phyloP scores from a whole-genome alignment of 176 grass and related monocot species.

The Thalia dealbata region DNA sequence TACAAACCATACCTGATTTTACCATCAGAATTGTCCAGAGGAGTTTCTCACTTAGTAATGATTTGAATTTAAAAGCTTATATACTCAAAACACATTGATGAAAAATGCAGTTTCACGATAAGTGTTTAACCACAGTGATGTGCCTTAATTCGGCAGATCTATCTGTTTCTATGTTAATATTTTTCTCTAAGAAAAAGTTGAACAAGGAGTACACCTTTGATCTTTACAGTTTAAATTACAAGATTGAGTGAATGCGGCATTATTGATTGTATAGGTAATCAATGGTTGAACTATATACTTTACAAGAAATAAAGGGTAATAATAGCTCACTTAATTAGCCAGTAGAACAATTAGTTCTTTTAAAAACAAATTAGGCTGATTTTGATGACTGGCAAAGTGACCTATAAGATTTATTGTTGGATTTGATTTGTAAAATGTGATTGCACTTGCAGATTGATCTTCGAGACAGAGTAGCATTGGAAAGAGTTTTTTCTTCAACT shows the following conservation, averaged over 20 bases:
- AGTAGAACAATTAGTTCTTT: too few species aligned
- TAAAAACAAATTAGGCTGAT: too few species aligned
- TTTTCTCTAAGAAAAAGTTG: not conserved
- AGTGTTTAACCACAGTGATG: not conserved
- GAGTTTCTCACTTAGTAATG: too few species aligned
- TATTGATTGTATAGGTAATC: not conserved
- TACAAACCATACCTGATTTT: not conserved
- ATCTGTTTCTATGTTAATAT: not conserved
- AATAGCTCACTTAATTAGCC: not conserved
- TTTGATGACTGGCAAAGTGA: not conserved
- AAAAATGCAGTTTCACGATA: not conserved
- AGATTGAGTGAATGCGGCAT: not conserved
- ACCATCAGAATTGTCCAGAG: too few species aligned
- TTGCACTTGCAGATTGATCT: constrained; percentile 73
- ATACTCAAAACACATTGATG: not conserved
- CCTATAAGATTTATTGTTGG: not conserved
- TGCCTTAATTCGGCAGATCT: not conserved
- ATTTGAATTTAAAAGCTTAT: too few species aligned
- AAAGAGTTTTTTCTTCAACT: constrained; percentile 53
- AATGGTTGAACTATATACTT: not conserved
- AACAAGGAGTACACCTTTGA: not conserved
- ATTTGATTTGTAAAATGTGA: not conserved
- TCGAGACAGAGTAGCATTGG: constrained; percentile 57
- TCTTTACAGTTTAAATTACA: not conserved
- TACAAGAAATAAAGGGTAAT: not conserved